Base-by-base conservation (phyloP, 2,329 filamentous ascomycete species). In the Xylariaceae sp. region DNA sequence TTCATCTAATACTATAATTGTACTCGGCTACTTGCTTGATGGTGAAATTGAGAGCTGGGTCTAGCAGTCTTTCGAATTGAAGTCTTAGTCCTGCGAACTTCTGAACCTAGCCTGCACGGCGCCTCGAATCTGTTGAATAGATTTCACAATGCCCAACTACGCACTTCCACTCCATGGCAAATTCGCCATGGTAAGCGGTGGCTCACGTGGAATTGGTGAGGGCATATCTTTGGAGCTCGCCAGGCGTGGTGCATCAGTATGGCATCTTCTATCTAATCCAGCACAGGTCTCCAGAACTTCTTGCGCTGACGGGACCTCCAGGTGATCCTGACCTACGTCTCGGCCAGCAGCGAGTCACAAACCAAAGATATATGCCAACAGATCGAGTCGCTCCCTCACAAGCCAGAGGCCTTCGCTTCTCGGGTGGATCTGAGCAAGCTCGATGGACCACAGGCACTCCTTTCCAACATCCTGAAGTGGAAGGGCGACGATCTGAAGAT, bases 301-400 rank as follows among this genome's bases (percentile, higher is more conserved):
- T 30, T 30, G 16, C 16, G 30, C n/a, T 32, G 13, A 19, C 15
- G 24, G 3, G 9, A 22, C 12, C 41, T 30, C n/a, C 31, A 62
- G 58, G 51, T 63, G 3, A 72, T 80, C 9, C 60, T 85, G 17
- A 79, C 79, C 2, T 85, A 84, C 54, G 73, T 83, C 45, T 81
- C 81, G 1, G 72, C 81, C 18, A 65, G 79, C 9, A 81, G 81
- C n/a, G 75, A 76, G 0, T 62, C 76, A 3, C 82, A 76, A 48
- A 61, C 81, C 9, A 70, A 77, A 45, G 76, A 82, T 53, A 61
- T 84, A 18, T 68, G 76, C 47, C 69, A 68, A 38, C 81, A 79
- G 50, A 80, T 84, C 50, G 67, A 75, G 48, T 71, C 75, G 1
- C 63, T 85, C 8, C 53, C 55, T 4, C 51, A 59, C 37, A 43